Conservation (phyloP, 306 rosid genomes). For the Vigna nakashimae region DNA sequence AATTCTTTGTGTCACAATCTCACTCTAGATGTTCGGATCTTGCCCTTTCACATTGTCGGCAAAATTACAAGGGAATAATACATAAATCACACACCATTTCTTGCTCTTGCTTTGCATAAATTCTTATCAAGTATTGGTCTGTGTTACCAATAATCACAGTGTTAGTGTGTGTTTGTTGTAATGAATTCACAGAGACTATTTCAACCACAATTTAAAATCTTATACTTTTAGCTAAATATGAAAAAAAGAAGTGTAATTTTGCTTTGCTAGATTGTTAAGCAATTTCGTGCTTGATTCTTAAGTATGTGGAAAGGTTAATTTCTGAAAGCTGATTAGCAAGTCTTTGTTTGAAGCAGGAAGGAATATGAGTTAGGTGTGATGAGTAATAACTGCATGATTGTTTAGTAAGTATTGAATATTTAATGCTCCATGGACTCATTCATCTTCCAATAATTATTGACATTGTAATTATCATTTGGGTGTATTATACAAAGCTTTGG, state of each 20-base stretch:
- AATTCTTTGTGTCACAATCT: constrained; percentile 47
- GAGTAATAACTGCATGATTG: constrained; percentile 9
- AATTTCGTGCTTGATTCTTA: constrained; percentile 39
- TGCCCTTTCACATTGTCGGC: constrained; percentile 58
- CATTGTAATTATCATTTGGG: constrained; percentile 39
- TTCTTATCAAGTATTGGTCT: background rate
- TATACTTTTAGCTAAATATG: background rate
- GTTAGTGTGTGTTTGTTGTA: background rate
- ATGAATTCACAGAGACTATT: too few relatives aligned
- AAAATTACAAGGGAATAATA: constrained; percentile 27
- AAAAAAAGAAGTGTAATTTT: constrained; percentile 15
- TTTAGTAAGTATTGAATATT: constrained; percentile 21
- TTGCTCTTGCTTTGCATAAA: constrained; percentile 26
- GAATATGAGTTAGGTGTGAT: constrained; percentile 43
- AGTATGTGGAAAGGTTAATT: constrained; percentile 29
- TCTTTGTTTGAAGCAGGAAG: constrained; percentile 11
- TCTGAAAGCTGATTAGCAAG: constrained; percentile 28
- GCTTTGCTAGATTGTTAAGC: constrained; percentile 47
- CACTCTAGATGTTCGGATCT: constrained; percentile 56
- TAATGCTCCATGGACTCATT: background rate
- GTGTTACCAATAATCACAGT: background rate
- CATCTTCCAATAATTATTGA: constrained; percentile 1
- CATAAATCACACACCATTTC: constrained; percentile 33
- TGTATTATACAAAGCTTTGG: constrained; percentile 26
- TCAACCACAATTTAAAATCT: background rate